Evolutionary conservation across 805 yeast species (phyloP).

Genomic region (Blastobotrys chiropterorum): DNA sequence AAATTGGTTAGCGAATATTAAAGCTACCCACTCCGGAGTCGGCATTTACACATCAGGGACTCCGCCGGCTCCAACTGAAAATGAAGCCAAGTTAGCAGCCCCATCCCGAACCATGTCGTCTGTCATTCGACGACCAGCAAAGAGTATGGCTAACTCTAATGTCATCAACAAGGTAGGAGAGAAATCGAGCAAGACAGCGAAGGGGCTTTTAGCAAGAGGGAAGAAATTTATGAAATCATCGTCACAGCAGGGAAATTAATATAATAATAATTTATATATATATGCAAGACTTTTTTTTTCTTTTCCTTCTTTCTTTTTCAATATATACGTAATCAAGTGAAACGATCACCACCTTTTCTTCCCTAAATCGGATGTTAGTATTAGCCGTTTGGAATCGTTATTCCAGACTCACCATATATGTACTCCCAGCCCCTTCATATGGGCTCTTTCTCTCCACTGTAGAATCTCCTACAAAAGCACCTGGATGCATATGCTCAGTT

Average conservation of each 20-base stretch:
- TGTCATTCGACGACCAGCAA: conserved; percentile 23
- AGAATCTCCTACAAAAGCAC: conserved; percentile 28
- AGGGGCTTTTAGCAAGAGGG: conserved; percentile 31
- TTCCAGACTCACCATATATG: conserved; percentile 22
- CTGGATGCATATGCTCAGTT: conserved; percentile 24
- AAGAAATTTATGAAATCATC: conserved; percentile 15
- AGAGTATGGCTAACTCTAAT: conserved; percentile 11
- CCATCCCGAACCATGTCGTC: conserved; percentile 19
- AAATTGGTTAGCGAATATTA: conserved; percentile 28
- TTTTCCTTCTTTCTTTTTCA: no score
- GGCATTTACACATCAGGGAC: conserved; percentile 24
- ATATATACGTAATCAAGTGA: no score
- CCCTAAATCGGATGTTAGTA: conserved; percentile 12
- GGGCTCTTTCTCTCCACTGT: conserved; percentile 27
- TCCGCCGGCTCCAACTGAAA: conserved; percentile 24
- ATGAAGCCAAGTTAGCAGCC: conserved; percentile 11
- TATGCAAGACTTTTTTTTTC: neutral
- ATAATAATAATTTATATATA: neutral
- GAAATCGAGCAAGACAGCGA: conserved; percentile 26
- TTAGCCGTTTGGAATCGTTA: neutral
- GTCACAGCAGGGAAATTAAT: neutral
- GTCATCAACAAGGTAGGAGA: conserved; percentile 28
- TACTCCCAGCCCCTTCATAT: conserved; percentile 34
- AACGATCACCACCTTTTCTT: conserved; percentile 19
- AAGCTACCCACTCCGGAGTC: conserved; percentile 8